Percentiles rank a stretch among this genome's conserved stretches.
Evolutionary conservation across 352 stramenopile species (phyloP).

Genomic region (Pythium pyrilobum): DNA sequence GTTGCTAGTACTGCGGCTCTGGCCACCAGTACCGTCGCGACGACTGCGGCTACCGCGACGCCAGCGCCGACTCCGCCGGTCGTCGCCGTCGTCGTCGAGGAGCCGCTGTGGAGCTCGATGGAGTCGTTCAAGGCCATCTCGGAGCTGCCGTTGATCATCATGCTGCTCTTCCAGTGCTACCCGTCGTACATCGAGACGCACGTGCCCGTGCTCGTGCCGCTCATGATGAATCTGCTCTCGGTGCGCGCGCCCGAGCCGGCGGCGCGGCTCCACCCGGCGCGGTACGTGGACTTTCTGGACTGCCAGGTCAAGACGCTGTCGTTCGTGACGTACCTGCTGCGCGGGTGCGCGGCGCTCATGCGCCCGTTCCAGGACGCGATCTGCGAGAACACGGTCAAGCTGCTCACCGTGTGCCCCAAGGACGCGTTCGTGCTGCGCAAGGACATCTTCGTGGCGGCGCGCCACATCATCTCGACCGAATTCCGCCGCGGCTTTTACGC

Average conservation of each 20-base stretch:
- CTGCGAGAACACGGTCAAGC: conserved; percentile 91
- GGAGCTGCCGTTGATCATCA: conserved; percentile 97
- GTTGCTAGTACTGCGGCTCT: background rate
- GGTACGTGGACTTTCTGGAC: conserved; percentile 90
- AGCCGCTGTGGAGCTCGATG: conserved; percentile 74
- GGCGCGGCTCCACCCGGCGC: conserved; percentile 46
- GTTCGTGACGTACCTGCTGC: conserved; percentile 96
- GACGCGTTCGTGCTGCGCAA: conserved; percentile 94
- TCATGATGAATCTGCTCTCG: conserved; percentile 96
- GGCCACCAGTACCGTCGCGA: background rate
- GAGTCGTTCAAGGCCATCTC: conserved; percentile 95
- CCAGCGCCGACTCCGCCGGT: background rate
- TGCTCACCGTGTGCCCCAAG: conserved; percentile 93
- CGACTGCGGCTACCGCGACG: background rate
- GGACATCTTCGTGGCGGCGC: conserved; percentile 94
- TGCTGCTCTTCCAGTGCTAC: conserved; percentile 98
- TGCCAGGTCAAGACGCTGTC: conserved; percentile 97
- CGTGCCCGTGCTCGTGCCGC: conserved; percentile 92
- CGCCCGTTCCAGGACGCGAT: conserved; percentile 94
- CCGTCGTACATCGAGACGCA: conserved; percentile 95
- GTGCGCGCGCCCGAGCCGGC: conserved; percentile 69
- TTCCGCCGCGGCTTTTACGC: conserved; percentile 96
- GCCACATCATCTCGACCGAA: conserved; percentile 97
- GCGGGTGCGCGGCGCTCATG: conserved; percentile 90
- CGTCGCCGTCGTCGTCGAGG: conserved; percentile 4